Evolutionary conservation across 140 eudicot species (phyloP), one percentile per base, ranked within the genome.

Genomic region (Flaveria floridana): DNA sequence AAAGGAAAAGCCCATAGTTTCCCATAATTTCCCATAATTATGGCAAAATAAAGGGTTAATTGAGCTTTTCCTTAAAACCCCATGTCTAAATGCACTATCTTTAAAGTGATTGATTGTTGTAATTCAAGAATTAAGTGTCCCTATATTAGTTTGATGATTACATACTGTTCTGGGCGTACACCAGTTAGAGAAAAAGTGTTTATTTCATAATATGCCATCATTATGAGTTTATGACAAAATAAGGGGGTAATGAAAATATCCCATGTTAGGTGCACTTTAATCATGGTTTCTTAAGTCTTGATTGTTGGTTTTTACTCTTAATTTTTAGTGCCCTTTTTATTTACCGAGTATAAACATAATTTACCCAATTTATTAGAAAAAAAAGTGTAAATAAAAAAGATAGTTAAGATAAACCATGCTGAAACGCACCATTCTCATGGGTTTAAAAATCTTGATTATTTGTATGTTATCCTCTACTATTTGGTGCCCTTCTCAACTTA

Each of bases 1-100:
- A 57, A 58, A 74, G 71, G 58, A 47, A 80, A 80, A 62, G 34
- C 9, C 57, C 72, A 74, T 59, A 26, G 59, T 46, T 74, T 57
- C 21, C n/a, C n/a, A n/a, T n/a, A n/a, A n/a, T n/a, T n/a, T n/a
- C n/a, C n/a, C n/a, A n/a, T 52, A 39, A 50, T 80, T 80, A 50
- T 68, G 62, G 37, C 76, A 68, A 74, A 68, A 12, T 80, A 68
- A 80, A 80, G 68, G 20, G 74, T 58, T 37, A 65, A 53, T n/a
- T 55, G 21, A 50, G 25, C 55, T 72, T 68, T 80, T 74, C 67
- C 4, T 48, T 16, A 23, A 19, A 11, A 74, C 80, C 70, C 80
- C 76, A 57, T 80, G 72, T 80, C 84, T 74, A 65, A 80, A 42
- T 44, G 70, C 76, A 66, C 80, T n/a, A 66, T 58, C 75, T 58